Base-by-base conservation (phyloP, 495 filamentous ascomycete species). In the Jackrogersella minutella region DNA sequence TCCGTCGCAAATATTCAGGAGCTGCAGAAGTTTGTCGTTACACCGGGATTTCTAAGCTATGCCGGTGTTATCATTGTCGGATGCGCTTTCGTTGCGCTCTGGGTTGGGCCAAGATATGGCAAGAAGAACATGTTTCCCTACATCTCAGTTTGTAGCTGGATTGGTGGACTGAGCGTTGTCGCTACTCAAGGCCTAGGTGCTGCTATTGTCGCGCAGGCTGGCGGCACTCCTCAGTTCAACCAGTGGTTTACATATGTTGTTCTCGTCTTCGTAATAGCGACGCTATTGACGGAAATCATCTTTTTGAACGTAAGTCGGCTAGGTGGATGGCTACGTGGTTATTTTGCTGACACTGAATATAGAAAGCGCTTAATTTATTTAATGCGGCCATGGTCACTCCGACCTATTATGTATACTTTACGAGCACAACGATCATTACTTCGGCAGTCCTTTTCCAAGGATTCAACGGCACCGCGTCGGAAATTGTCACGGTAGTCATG, bases 301-400 rank as follows among this genome's bases (percentile, higher is more conserved):
- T 99, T 88, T 73, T 79, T 99, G 28, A 99, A 99, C 76, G 95
- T 97, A 80, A 82, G 93, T 82, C 14, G 21, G 1, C 2, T 22
- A n/a, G 2, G 3, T 26, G 31, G 9, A 4, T 21, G 7, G 33
- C 31, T 1, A n/a, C 5, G 28, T 9, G 22, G 21, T 31, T 3
- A 13, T 30, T 33, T 49, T 68, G 44, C 80, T 80, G 49, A 79
- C 61, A 9, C 8, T n/a, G 6, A 33, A 30, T 68, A 68, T 78
- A 99, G 95, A 99, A 99, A 97, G 95, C 95, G 14, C 84, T 99
- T 37, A 99, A 99, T 74, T 71, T 99, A 44, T 99, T 95, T 82
- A 99, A 99, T 73, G 96, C 95, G 26, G 95, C 95, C 1, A 85
- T 99, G 59, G 95, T 99, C 52, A 99, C 95, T 0, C 95, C 95